Percentiles rank a stretch among this genome's conserved stretches.
Conservation (phyloP, 1,139 yeast genomes). For the Zygosaccharomyces pseudobailii region DNA sequence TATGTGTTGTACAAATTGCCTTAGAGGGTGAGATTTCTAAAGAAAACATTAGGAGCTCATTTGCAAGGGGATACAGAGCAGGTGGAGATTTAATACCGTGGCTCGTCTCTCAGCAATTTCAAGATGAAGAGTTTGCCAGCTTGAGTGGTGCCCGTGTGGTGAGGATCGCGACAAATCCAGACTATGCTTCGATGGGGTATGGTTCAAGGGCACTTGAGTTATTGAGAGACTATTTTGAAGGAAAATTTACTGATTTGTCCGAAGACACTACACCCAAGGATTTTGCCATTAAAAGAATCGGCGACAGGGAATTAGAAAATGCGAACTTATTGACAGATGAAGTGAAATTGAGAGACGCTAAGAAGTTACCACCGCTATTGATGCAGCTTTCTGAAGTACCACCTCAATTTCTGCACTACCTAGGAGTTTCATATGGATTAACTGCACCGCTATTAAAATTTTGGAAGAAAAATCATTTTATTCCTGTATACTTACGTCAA, state of each 20-base stretch:
- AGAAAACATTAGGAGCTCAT: conserved; percentile 81
- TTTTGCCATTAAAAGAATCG: conserved; percentile 61
- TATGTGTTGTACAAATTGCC: conserved; percentile 92
- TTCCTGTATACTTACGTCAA: conserved; percentile 91
- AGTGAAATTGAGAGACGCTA: conserved; percentile 82
- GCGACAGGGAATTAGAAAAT: conserved; percentile 64
- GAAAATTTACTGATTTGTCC: conserved; percentile 81
- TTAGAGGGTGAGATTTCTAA: conserved; percentile 95
- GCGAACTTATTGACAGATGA: conserved; percentile 67
- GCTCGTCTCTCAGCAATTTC: conserved; percentile 95
- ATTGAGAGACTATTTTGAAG: conserved; percentile 83
- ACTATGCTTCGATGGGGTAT: conserved; percentile 93
- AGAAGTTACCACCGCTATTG: conserved; percentile 84
- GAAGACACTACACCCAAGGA: conserved; percentile 53
- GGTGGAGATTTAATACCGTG: conserved; percentile 98
- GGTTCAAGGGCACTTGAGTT: conserved; percentile 88
- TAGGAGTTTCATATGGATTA: conserved; percentile 94
- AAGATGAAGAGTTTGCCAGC: conserved; percentile 95
- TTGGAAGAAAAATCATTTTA: conserved; percentile 81
- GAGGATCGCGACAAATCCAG: conserved; percentile 96
- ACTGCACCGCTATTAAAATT: conserved; percentile 82
- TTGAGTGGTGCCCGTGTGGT: conserved; percentile 96
- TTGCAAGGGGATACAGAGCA: conserved; percentile 92
- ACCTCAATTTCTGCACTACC: conserved; percentile 78
- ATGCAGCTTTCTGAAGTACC: conserved; percentile 80